Conservation (phyloP, 495 filamentous ascomycete species). For the Annulohypoxylon maeteangense region DNA sequence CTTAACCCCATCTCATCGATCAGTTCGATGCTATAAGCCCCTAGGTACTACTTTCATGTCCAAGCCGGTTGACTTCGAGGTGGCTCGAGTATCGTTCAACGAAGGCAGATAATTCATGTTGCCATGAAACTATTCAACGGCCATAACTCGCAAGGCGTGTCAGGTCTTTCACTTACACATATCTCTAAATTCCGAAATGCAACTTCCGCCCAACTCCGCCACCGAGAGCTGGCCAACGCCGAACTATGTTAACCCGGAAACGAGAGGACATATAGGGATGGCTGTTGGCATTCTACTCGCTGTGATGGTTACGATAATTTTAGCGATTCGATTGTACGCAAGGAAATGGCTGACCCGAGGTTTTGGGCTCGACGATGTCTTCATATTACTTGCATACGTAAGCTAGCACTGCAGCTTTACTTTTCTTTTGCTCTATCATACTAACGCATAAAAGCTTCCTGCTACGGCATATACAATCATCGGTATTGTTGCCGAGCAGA, state of each 20-base stretch:
- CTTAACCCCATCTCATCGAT: not conserved
- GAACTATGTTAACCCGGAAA: slow-evolving; percentile 64
- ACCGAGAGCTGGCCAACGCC: slow-evolving; percentile 63
- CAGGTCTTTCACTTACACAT: not conserved
- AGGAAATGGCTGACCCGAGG: slow-evolving; percentile 55
- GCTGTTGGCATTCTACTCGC: slow-evolving; percentile 56
- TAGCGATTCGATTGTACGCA: slow-evolving; percentile 61
- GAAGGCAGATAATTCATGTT: slow-evolving; percentile 1
- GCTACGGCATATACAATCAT: slow-evolving; percentile 58
- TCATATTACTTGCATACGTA: slow-evolving; percentile 55
- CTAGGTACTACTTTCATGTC: not conserved
- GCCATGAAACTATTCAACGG: not conserved
- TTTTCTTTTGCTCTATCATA: slow-evolving; percentile 19
- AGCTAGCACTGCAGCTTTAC: not conserved
- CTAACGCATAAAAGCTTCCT: slow-evolving; percentile 36
- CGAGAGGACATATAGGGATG: slow-evolving; percentile 58
- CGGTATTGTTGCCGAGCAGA: slow-evolving; percentile 52
- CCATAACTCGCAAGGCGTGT: not conserved
- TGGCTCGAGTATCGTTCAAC: not conserved
- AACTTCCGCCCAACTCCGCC: slow-evolving; percentile 58
- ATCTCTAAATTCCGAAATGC: slow-evolving; percentile 48
- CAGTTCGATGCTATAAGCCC: slow-evolving; percentile 3
- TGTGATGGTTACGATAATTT: slow-evolving; percentile 53
- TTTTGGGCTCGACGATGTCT: slow-evolving; percentile 62
- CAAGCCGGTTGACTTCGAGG: not conserved